A percentile compares a stretch with the other conserved stretches of the same genome.
phyloP scores from a whole-genome alignment of 345 rosid genomes.

The Camelina neglecta region DNA sequence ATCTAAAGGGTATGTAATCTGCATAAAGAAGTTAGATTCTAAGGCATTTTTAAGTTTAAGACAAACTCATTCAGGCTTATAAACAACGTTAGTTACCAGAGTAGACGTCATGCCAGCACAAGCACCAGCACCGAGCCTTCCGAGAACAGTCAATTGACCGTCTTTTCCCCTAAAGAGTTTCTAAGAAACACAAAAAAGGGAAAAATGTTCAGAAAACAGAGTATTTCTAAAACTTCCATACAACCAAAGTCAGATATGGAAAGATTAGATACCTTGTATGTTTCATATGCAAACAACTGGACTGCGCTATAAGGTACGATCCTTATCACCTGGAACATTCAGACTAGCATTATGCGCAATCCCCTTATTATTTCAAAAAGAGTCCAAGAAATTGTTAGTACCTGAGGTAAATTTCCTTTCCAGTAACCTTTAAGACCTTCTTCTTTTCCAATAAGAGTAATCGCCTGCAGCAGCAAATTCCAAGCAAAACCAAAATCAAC shows the following conservation, averaged over 20 bases:
- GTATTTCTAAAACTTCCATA: constrained; percentile 9
- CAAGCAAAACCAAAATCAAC: constrained; percentile 11
- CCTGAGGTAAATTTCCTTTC: constrained; percentile 99
- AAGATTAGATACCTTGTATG: constrained; percentile 67
- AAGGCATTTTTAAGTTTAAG: constrained; percentile 11
- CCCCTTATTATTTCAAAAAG: not conserved
- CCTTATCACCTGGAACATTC: constrained; percentile 75
- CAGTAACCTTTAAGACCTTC: constrained; percentile 96
- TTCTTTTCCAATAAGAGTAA: constrained; percentile 73
- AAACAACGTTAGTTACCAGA: constrained; percentile 59
- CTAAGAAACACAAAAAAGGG: constrained; percentile 48
- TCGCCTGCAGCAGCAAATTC: constrained; percentile 62
- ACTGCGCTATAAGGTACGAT: constrained; percentile 91
- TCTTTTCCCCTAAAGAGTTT: constrained; percentile 83
- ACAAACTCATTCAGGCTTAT: constrained; percentile 17
- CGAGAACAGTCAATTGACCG: constrained; percentile 79
- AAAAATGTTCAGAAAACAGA: constrained; percentile 21
- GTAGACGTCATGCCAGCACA: constrained; percentile 99
- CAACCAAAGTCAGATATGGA: constrained; percentile 7
- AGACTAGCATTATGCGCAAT: constrained; percentile 29
- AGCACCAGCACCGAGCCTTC: constrained; percentile 98
- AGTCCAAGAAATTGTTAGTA: constrained; percentile 36
- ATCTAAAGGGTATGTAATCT: constrained; percentile 92
- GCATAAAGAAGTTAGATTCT: constrained; percentile 8
- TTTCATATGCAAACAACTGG: constrained; percentile 92